Base-by-base conservation (phyloP, 2,329 filamentous ascomycete species). In the Cordyceps fumosorosea region DNA sequence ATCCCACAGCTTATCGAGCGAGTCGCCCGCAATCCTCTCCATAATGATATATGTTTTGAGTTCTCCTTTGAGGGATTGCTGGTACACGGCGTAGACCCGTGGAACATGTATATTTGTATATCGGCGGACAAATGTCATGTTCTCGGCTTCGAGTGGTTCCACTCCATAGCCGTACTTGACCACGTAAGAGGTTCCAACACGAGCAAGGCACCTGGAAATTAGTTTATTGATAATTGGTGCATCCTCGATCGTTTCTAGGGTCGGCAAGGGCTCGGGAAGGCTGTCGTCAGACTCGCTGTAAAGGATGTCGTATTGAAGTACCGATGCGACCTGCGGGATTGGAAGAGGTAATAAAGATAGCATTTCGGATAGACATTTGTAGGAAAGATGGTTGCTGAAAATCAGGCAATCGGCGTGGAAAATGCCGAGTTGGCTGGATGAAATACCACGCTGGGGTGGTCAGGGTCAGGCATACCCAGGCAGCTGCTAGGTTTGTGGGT, bases 41-140 rank as follows among this genome's bases (percentile, higher is more conserved):
- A 65, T 65, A 29, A 66, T 50, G 42, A 66, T 66, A 32, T 66
- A 65, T 48, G 64, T 66, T 20, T 56, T 62, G 1, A 42, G 16
- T 16, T 22, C 3, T 44, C 16, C 44, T 29, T 52, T 8, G 11
- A 51, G 18, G 6, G 40, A 24, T 6, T 52, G 58, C 47, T 54
- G 55, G 40, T 66, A 66, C 6, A 65, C 51, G 42, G 61, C 61
- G 16, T 56, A 65, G 62, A 66, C 61, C 29, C 42, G 58, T 18
- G 64, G 64, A 7, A 65, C 63, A n/a, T 14, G 42, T 14, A 63
- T 48, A 12, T 51, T 22, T 44, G 61, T 54, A 29, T 57, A 18
- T 51, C 40, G 32, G 29, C 52, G 58, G 3, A 63, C 55, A 37
- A 62, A 64, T 5, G 11, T 32, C 62, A 64, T 65, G 34, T 62